Evolutionary conservation across 768 basidiomycete species (phyloP).

Genomic region (Trametes cingulata): DNA sequence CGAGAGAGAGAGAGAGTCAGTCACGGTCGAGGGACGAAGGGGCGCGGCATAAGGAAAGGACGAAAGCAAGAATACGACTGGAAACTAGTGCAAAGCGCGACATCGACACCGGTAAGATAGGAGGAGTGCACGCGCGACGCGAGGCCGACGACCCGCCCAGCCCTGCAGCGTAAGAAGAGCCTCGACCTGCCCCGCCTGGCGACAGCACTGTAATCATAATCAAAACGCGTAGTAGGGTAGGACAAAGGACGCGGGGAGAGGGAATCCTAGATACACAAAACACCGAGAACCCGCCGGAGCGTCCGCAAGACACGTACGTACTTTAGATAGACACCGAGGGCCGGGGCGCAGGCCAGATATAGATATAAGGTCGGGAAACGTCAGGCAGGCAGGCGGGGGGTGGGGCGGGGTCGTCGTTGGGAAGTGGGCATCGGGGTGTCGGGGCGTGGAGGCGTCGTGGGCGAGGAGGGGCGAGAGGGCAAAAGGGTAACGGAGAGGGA

Average conservation of each 20-base stretch:
- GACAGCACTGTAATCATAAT: slow-evolving; percentile 7
- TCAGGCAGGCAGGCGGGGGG: not conserved
- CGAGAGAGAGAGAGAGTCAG: too few relatives aligned
- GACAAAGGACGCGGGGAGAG: not conserved
- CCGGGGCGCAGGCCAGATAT: slow-evolving; percentile 1
- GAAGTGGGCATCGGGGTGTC: too few relatives aligned
- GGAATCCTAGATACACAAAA: slow-evolving; percentile 12
- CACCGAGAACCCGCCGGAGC: slow-evolving; percentile 15
- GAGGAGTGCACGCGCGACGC: slow-evolving; percentile 6
- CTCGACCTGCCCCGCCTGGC: too few relatives aligned
- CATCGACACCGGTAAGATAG: slow-evolving; percentile 1
- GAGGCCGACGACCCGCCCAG: too few relatives aligned
- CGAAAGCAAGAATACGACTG: not conserved
- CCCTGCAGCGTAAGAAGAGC: too few relatives aligned
- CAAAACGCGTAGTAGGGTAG: slow-evolving; percentile 16
- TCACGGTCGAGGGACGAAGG: not conserved
- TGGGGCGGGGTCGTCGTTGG: not conserved
- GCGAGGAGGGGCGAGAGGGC: not conserved
- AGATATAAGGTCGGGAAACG: slow-evolving; percentile 13
- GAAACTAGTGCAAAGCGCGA: slow-evolving; percentile 1
- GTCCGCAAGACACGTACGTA: slow-evolving; percentile 17
- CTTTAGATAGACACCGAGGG: slow-evolving; percentile 9
- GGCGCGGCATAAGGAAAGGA: not conserved
- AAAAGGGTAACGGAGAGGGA: too few relatives aligned
- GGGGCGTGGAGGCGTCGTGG: too few relatives aligned